Conservation (phyloP, 2,329 filamentous ascomycete genomes). For the Neodidymelliopsis sp. region DNA sequence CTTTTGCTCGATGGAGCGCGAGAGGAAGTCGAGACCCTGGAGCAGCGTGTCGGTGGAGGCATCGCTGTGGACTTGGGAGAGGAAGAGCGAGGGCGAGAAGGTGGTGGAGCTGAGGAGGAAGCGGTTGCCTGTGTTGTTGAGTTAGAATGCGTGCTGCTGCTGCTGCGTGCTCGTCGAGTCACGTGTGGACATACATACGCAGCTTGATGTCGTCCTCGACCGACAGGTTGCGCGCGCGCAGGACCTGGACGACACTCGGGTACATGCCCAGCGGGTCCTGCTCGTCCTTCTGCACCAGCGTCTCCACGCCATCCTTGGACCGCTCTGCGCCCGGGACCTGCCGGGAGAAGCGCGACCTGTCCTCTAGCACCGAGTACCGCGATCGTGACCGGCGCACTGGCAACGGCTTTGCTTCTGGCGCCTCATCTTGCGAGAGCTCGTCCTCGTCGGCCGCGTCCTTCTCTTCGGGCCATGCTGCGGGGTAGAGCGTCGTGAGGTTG, state of each 20-base stretch:
- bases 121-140: constrained; percentile 71
- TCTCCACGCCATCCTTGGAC: constrained; percentile 73
- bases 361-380: constrained; percentile 84
- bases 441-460: constrained; percentile 72
- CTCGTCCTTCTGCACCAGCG: constrained; percentile 87
- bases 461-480: constrained; percentile 85
- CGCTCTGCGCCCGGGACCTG: constrained; percentile 74
- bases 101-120: constrained; percentile 95
- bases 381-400: constrained; percentile 69
- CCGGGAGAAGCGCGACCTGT: constrained; percentile 72
- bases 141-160: neutral
- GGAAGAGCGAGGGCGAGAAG: constrained; percentile 89
- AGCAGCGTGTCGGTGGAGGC: constrained; percentile 84
- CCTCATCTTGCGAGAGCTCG: constrained; percentile 62
- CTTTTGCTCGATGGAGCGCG: constrained; percentile 94
- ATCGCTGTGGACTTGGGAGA: constrained; percentile 88
- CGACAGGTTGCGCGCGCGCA: constrained; percentile 78
- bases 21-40: constrained; percentile 83
- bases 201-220: constrained; percentile 84
- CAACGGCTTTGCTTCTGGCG: constrained; percentile 30
- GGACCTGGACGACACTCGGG: constrained; percentile 82
- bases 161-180: neutral
- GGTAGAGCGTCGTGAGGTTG: constrained; percentile 79
- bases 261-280: constrained; percentile 88
- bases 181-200: constrained; percentile 59